Conservation (phyloP, 768 basidiomycete species). For the Jaapia argillacea region DNA sequence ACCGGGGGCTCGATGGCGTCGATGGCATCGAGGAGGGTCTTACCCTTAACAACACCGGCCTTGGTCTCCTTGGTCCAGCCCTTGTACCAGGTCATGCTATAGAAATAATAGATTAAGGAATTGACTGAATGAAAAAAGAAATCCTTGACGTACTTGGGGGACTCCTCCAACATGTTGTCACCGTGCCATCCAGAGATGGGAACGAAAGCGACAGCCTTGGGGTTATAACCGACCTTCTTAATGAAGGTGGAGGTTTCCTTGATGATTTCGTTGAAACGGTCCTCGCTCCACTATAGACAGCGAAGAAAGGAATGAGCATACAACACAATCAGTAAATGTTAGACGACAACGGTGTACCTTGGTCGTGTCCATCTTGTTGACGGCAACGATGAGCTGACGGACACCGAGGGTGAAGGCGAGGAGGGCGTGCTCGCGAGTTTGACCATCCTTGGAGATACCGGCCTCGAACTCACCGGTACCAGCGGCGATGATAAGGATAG, state of each 20-base stretch:
- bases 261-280: constrained; percentile 98
- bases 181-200: constrained; percentile 99
- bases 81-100: constrained; percentile 99
- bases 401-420: constrained; percentile 99
- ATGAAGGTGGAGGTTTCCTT: constrained; percentile 98
- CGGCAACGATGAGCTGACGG: constrained; percentile 97
- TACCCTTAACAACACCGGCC: constrained; percentile 88
- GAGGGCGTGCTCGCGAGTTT: constrained; percentile 99
- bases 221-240: constrained; percentile 99
- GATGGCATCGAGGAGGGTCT: constrained; percentile 99
- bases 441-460: constrained; percentile 99
- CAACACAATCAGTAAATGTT: not conserved
- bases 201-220: constrained; percentile 95
- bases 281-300: constrained; percentile 91
- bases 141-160: constrained; percentile 58
- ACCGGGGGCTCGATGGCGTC: constrained; percentile 97
- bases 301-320: constrained; percentile 2
- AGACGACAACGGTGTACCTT: constrained; percentile 42
- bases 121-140: not conserved
- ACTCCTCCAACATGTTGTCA: constrained; percentile 99
- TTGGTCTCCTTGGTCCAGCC: constrained; percentile 98
- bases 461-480: constrained; percentile 99
- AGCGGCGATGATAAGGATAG: constrained; percentile 97
- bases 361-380: constrained; percentile 99
- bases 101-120: constrained; percentile 8